A percentile compares a stretch with the other conserved stretches of the same genome.
Conservation (phyloP, 768 basidiomycete genomes). For the Macrolepiota fuliginosa region DNA sequence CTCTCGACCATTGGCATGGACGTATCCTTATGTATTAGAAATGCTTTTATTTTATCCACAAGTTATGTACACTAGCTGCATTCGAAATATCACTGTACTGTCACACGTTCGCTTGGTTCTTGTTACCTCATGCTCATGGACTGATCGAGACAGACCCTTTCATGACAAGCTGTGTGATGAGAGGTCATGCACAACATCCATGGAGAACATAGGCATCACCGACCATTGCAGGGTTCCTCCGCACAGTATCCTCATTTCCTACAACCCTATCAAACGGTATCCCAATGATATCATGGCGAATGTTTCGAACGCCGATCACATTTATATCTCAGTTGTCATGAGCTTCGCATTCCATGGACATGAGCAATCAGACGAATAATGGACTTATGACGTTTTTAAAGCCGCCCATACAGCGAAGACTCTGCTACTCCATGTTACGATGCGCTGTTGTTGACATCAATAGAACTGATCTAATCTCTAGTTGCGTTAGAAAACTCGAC, state of each 20-base stretch:
- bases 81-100: conserved; percentile 11
- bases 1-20: conserved; percentile 7
- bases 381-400: conserved; percentile 4
- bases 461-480: background rate
- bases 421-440: background rate
- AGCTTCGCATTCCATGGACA: conserved; percentile 11
- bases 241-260: conserved; percentile 5
- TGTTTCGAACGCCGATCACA: background rate
- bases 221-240: conserved; percentile 7
- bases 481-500: background rate
- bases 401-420: background rate
- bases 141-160: background rate
- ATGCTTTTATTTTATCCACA: background rate
- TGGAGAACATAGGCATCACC: conserved; percentile 4
- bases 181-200: background rate
- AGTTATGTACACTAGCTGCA: conserved; percentile 9
- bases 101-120: conserved; percentile 2
- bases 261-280: background rate
- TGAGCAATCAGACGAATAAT: background rate
- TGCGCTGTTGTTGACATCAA: background rate
- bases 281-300: conserved; percentile 9
- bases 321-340: background rate
- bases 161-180: background rate
- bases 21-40: conserved; percentile 12
- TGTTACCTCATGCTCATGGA: background rate